Conservation (phyloP, 257 asterid genomes). For the Linderniella brevidens region DNA sequence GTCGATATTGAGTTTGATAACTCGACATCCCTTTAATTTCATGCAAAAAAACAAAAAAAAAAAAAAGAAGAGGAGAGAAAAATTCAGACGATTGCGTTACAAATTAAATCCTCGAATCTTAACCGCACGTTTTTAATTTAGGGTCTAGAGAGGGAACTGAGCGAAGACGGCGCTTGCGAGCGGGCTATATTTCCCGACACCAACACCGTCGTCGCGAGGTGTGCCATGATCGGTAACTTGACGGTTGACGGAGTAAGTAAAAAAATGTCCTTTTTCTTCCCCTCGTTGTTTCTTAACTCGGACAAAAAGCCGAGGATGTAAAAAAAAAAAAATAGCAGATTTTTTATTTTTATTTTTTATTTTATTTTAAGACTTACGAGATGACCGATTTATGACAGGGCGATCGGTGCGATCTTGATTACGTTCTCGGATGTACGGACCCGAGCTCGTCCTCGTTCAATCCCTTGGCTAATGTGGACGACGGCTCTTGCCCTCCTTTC, state of each 20-base stretch:
- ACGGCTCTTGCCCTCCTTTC: conserved; percentile 69
- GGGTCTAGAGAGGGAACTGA: conserved; percentile 71
- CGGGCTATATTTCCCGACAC: conserved; percentile 71
- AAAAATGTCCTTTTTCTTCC: not conserved
- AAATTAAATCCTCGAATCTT: too few species aligned
- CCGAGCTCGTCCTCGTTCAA: conserved; percentile 46
- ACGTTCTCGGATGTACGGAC: conserved; percentile 61
- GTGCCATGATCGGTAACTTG: conserved; percentile 68
- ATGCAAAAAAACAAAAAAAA: too few species aligned
- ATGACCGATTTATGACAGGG: conserved; percentile 37
- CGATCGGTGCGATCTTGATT: conserved; percentile 68
- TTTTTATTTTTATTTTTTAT: too few species aligned
- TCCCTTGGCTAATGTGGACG: conserved; percentile 70
- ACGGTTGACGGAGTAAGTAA: conserved; percentile 56
- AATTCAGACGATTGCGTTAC: too few species aligned
- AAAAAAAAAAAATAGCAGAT: too few species aligned
- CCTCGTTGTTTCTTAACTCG: too few species aligned
- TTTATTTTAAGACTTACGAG: too few species aligned
- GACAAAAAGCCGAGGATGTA: too few species aligned
- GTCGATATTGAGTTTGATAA: too few species aligned
- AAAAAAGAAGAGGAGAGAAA: too few species aligned
- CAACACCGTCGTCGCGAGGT: conserved; percentile 27
- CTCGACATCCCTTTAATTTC: too few species aligned
- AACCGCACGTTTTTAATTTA: too few species aligned
- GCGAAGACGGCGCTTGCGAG: conserved; percentile 78